These are phyloP conservation scores for Aureobasidium melanogenum DNA, from an alignment of 2,329 filamentous ascomycete species.

Conservation along the genomic window DNA sequence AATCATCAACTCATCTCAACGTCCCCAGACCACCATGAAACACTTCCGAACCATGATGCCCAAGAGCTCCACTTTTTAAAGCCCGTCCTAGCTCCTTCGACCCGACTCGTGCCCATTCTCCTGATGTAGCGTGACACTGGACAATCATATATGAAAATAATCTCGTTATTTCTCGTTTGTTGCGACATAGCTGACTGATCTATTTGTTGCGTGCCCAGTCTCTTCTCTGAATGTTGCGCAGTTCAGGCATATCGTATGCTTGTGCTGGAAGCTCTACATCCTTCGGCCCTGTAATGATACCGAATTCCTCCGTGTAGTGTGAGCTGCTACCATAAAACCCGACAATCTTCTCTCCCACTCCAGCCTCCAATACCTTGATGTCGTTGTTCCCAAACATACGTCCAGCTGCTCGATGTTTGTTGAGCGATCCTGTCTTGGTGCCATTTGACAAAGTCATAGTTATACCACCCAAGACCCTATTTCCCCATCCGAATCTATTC, in stretches of 20 bases:
- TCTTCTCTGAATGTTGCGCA: conserved; percentile 28
- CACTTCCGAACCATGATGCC: neutral
- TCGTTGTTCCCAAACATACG: neutral
- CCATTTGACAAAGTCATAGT: conserved; percentile 26
- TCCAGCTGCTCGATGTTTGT: conserved; percentile 14
- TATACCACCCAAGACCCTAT: conserved; percentile 21
- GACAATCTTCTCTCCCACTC: conserved; percentile 32
- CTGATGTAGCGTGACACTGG: neutral
- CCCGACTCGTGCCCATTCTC: neutral
- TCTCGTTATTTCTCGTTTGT: neutral
- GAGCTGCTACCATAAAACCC: conserved; percentile 38
- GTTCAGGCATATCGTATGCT: conserved; percentile 35
- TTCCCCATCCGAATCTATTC: conserved; percentile 13
- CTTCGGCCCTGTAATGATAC: conserved; percentile 38
- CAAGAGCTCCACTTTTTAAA: neutral
- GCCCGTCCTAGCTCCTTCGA: neutral
- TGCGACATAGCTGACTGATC: neutral
- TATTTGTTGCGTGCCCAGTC: neutral
- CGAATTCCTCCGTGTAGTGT: conserved; percentile 33
- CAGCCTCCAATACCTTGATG: conserved; percentile 24
- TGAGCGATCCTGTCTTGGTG: conserved; percentile 23
- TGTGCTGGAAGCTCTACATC: conserved; percentile 31
- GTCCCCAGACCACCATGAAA: neutral
- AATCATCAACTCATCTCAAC: neutral
- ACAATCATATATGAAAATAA: neutral